phyloP scores from a whole-genome alignment of 495 filamentous ascomycete species.

The Aspergillus steynii region DNA sequence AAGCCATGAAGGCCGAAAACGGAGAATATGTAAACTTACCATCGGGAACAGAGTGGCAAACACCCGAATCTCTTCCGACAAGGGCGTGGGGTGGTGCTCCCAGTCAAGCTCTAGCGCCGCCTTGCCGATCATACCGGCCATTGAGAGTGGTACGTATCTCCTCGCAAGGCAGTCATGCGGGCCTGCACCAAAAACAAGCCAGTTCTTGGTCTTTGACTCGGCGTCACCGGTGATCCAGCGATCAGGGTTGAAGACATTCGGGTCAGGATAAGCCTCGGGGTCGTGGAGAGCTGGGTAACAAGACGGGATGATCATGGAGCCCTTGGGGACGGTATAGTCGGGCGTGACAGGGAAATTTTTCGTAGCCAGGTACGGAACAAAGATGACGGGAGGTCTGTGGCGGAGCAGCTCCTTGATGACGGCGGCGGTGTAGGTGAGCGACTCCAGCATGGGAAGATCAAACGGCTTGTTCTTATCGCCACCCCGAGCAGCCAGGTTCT shows the following conservation, averaged over 20 bases:
- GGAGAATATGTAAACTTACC: slow-evolving; percentile 57
- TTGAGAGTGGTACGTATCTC: slow-evolving; percentile 79
- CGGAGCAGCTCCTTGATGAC: slow-evolving; percentile 89
- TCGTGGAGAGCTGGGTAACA: slow-evolving; percentile 87
- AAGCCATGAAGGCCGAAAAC: neutral
- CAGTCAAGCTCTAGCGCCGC: slow-evolving; percentile 80
- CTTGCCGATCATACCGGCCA: slow-evolving; percentile 87
- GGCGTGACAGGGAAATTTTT: slow-evolving; percentile 84
- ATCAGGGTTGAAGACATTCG: slow-evolving; percentile 79
- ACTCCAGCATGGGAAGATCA: slow-evolving; percentile 79
- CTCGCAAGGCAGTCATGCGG: slow-evolving; percentile 92
- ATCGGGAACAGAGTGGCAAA: slow-evolving; percentile 94
- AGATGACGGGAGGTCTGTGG: slow-evolving; percentile 89
- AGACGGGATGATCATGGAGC: slow-evolving; percentile 87
- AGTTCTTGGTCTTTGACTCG: slow-evolving; percentile 90
- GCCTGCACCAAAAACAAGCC: slow-evolving; percentile 89
- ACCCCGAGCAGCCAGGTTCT: slow-evolving; percentile 72
- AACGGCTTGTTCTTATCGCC: slow-evolving; percentile 69
- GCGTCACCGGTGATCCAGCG: slow-evolving; percentile 87
- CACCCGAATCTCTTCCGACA: slow-evolving; percentile 88
- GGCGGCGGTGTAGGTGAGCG: slow-evolving; percentile 82
- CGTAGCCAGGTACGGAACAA: slow-evolving; percentile 93
- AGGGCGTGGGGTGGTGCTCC: slow-evolving; percentile 74
- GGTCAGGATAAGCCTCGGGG: slow-evolving; percentile 80
- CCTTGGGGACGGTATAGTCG: slow-evolving; percentile 82